phyloP scores from a whole-genome alignment of 495 filamentous ascomycete species.

The Hypoxylon perforatum region DNA sequence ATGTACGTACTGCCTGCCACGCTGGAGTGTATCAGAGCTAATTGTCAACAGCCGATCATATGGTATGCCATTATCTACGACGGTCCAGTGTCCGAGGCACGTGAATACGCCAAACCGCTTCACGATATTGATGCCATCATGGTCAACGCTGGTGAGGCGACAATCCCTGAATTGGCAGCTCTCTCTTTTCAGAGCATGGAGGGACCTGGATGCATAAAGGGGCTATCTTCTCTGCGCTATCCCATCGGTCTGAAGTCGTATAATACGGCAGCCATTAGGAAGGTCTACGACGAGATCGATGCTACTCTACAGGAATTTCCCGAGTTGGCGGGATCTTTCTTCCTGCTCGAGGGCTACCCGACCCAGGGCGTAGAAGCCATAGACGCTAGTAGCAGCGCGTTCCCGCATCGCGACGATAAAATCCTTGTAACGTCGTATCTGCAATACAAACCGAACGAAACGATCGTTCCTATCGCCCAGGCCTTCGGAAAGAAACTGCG shows the following conservation, averaged over 20 bases:
- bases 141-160: not conserved
- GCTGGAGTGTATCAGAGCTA: not conserved
- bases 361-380: conserved; percentile 47
- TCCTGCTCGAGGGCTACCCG: conserved; percentile 57
- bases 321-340: conserved; percentile 29
- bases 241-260: conserved; percentile 19
- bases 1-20: conserved; percentile 2
- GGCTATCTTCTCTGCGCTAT: conserved; percentile 21
- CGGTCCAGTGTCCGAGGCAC: not conserved
- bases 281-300: conserved; percentile 17
- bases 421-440: conserved; percentile 10
- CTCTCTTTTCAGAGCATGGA: conserved; percentile 1
- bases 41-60: conserved; percentile 6
- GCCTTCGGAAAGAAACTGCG: conserved; percentile 17
- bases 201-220: conserved; percentile 9
- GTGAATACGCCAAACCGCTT: conserved; percentile 10
- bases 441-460: conserved; percentile 5
- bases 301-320: conserved; percentile 4
- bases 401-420: conserved; percentile 32
- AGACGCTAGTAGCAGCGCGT: conserved; percentile 47
- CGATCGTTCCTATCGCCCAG: conserved; percentile 10
- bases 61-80: conserved; percentile 13
- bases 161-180: conserved; percentile 7
- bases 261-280: conserved; percentile 8
- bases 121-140: conserved; percentile 16